Base-by-base conservation (phyloP, 139 green algal genomes). In the Mesotaenium endlicherianum region DNA sequence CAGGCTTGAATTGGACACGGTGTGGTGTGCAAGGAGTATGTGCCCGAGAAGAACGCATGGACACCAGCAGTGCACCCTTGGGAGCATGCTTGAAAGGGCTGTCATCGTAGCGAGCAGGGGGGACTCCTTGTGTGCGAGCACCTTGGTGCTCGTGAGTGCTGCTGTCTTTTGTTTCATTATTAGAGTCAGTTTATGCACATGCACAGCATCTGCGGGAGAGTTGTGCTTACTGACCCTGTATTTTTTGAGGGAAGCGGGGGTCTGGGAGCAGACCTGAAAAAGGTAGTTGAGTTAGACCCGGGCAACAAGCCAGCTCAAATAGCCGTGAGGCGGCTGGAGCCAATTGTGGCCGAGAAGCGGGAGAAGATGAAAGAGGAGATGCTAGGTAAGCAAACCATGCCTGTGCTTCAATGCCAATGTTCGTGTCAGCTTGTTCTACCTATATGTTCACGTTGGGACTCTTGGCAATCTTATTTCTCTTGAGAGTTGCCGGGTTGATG, bases 361-460 rank as follows among this genome's bases (percentile, higher is more conserved):
- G 96, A 98, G 82, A 95, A 97, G 90, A 89, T 97, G 71, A 99
- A 98, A 87, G 94, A 96, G 30, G 93, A 94, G 59, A 94, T 95
- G 92, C 81, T 96, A 14, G 83, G 83, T 87, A 53, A 75, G 8
- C 47, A 26, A 57, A 26, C 47, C 47, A 11, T 26, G 11, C 47
- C 47, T 57, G 8, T 57, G 8, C 47, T 11, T 57, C 47, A 8
- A 57, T 57, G 47, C 47, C 47, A 57, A 26, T 57, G 47, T 11
- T 57, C 47, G 47, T 57, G 8, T 57, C 11, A 11, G 8, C 11
- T 57, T 8, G 8, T 57, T 57, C 8, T 57, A 8, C 11, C 8
- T 57, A 26, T 57, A 57, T 57, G 47, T 8, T 8, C 8, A 11
- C 47, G 47, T 57, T 57, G 8, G 11, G 47, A 57, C 47, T 8